Conservation (phyloP, 108 stramenopile species). For the Nitzschia sp. region DNA sequence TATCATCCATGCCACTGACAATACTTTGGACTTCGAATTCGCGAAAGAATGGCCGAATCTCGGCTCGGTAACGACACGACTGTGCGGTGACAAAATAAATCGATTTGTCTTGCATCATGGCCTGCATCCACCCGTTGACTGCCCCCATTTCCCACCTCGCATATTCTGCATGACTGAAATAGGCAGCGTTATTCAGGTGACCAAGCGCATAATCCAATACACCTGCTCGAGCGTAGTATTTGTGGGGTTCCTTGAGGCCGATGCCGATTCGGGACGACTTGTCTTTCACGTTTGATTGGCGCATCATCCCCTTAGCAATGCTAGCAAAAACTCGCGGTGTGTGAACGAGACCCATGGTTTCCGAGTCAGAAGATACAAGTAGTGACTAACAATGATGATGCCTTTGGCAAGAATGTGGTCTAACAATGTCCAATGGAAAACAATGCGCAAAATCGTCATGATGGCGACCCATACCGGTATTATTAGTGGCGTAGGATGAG, state of each 20-base stretch:
- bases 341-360: constrained; percentile 41
- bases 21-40: constrained; percentile 59
- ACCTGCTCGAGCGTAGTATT: constrained; percentile 24
- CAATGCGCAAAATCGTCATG: no score
- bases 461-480: no score
- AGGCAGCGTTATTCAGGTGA: constrained; percentile 79
- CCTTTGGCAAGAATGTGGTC: no score
- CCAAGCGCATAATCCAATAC: constrained; percentile 64
- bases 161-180: constrained; percentile 66
- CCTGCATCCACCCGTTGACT: constrained; percentile 43
- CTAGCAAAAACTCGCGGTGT: constrained; percentile 35
- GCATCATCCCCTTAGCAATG: constrained; percentile 19
- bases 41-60: constrained; percentile 51
- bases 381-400: no score
- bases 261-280: no score
- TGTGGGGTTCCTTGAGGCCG: not conserved
- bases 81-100: constrained; percentile 51
- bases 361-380: no score
- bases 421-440: no score
- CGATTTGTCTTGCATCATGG: constrained; percentile 23
- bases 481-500: no score
- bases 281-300: not conserved
- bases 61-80: constrained; percentile 56
- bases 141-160: constrained; percentile 71
- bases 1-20: constrained; percentile 51